Conservation (phyloP, 306 rosid species). For the Pyrus pyrifolia region DNA sequence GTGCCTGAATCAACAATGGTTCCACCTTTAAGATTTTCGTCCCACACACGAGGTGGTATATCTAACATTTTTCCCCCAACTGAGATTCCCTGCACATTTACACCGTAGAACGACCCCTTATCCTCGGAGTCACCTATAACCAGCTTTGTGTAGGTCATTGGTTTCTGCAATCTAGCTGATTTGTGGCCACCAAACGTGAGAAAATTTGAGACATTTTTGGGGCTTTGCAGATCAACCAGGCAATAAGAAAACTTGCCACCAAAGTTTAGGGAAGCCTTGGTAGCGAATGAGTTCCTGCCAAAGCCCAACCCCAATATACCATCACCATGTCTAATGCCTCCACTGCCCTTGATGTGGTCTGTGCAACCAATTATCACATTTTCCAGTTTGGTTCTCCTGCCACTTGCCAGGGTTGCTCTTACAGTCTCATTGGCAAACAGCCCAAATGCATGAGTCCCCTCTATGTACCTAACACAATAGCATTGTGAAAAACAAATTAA, state of each 20-base stretch:
- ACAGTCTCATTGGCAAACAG: conserved; percentile 60
- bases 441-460: conserved; percentile 53
- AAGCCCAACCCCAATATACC: conserved; percentile 68
- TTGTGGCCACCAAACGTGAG: conserved; percentile 37
- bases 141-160: conserved; percentile 33
- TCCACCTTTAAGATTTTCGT: conserved; percentile 40
- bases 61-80: conserved; percentile 29
- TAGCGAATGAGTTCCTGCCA: conserved; percentile 33
- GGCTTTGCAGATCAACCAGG: conserved; percentile 64
- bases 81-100: conserved; percentile 40
- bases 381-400: conserved; percentile 24
- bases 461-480: conserved; percentile 36
- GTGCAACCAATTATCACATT: conserved; percentile 68
- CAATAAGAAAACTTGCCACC: conserved; percentile 74
- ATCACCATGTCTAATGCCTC: conserved; percentile 28
- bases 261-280: conserved; percentile 23
- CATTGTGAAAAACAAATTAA: conserved; percentile 1
- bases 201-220: conserved; percentile 33
- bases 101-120: conserved; percentile 35
- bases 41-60: conserved; percentile 50
- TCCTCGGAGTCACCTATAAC: not conserved
- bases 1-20: conserved; percentile 66
- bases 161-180: not conserved
- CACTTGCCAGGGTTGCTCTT: conserved; percentile 36
- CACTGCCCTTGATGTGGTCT: conserved; percentile 5